Evolutionary conservation across 2,329 filamentous ascomycete species (phyloP).

Genomic region (Exutisphaerella laricina): DNA sequence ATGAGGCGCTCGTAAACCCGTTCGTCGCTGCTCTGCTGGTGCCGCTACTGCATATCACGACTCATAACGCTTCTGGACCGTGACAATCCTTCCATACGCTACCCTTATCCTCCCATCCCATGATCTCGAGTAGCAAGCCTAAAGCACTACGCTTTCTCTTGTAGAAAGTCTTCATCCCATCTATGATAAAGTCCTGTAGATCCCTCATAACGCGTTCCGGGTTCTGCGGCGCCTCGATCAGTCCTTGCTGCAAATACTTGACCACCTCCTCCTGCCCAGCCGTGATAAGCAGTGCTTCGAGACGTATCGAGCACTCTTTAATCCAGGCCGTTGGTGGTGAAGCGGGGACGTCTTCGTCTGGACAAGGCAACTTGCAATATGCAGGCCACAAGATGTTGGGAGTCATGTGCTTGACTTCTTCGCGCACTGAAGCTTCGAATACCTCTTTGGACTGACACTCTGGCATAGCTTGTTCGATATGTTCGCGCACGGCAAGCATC

Average conservation of each 20-base stretch:
- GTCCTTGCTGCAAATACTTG: neutral
- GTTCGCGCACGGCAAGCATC: neutral
- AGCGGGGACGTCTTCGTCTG: neutral
- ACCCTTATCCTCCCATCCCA: conserved; percentile 21
- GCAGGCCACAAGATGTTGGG: neutral
- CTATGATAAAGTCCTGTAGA: conserved; percentile 14
- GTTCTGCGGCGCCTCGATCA: conserved; percentile 1
- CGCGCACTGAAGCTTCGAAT: neutral
- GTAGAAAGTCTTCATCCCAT: conserved; percentile 9
- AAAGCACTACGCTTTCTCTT: conserved; percentile 8
- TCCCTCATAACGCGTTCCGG: conserved; percentile 10
- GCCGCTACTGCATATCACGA: too few relatives aligned
- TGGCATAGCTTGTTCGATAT: neutral
- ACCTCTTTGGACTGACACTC: neutral
- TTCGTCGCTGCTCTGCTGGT: too few relatives aligned
- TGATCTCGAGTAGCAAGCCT: conserved; percentile 16
- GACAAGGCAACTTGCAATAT: neutral
- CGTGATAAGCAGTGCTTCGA: neutral
- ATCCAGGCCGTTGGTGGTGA: neutral
- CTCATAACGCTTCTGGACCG: too few relatives aligned
- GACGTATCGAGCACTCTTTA: neutral
- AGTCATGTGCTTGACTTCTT: neutral
- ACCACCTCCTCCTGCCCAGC: neutral
- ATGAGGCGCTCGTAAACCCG: too few relatives aligned
- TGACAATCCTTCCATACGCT: conserved; percentile 12